Evolutionary conservation across 139 green algal species (phyloP).

Genomic region (Trebouxia sp.): DNA sequence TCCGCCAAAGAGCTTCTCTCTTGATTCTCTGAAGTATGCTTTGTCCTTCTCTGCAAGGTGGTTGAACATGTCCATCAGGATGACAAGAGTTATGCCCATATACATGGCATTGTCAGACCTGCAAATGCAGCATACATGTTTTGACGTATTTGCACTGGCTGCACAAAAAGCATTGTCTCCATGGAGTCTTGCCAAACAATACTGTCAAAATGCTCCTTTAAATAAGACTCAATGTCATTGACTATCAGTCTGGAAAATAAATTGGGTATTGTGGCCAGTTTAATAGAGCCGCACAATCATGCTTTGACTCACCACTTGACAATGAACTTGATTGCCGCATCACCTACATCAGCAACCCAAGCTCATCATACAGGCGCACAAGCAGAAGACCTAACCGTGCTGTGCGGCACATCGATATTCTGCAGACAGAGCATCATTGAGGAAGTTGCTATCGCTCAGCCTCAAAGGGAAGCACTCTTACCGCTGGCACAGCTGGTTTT

Average conservation of each 20-base stretch:
- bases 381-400: too few relatives aligned
- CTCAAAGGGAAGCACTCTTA: too few relatives aligned
- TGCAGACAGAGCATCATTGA: too few relatives aligned
- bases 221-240: too few relatives aligned
- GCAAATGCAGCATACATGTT: neutral
- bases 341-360: too few relatives aligned
- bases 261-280: too few relatives aligned
- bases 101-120: neutral
- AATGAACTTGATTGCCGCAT: neutral
- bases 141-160: neutral
- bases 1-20: neutral
- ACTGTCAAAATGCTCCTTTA: too few relatives aligned
- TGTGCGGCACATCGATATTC: too few relatives aligned
- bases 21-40: neutral
- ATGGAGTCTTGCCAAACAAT: too few relatives aligned
- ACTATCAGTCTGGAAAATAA: too few relatives aligned
- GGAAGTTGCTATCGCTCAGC: too few relatives aligned
- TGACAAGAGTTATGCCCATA: neutral
- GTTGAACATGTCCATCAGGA: constrained; percentile 8
- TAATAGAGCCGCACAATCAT: neutral
- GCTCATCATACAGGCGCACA: too few relatives aligned
- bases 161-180: neutral
- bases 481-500: neutral
- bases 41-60: constrained; percentile 1
- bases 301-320: neutral